Evolutionary conservation across 768 basidiomycete genomes (phyloP).

Genomic region (Amanita thiersii): DNA sequence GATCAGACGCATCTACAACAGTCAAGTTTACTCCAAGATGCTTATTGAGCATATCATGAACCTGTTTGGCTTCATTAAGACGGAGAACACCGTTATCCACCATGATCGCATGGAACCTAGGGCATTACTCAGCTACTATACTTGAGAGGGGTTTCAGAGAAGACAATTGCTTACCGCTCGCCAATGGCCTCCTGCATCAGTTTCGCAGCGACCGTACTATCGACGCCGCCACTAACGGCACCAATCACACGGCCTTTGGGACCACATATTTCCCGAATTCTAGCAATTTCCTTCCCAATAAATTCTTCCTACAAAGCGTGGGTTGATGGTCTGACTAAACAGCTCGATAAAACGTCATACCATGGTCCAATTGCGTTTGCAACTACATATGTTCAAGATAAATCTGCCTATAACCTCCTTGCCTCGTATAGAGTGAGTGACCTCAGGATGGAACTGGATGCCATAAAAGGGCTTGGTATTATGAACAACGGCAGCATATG

Average conservation of each 20-base stretch:
- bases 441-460: slow-evolving; percentile 98
- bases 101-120: slow-evolving; percentile 98
- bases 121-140: slow-evolving; percentile 2
- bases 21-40: slow-evolving; percentile 95
- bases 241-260: slow-evolving; percentile 94
- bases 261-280: slow-evolving; percentile 93
- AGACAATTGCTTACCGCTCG: slow-evolving; percentile 54
- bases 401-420: slow-evolving; percentile 86
- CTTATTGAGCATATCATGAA: slow-evolving; percentile 86
- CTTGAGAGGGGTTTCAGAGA: slow-evolving; percentile 3
- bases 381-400: slow-evolving; percentile 77
- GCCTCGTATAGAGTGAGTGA: slow-evolving; percentile 87
- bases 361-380: slow-evolving; percentile 89
- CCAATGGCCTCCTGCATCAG: slow-evolving; percentile 99
- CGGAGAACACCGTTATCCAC: slow-evolving; percentile 98
- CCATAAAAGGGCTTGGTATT: slow-evolving; percentile 85
- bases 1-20: slow-evolving; percentile 90
- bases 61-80: slow-evolving; percentile 83
- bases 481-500: slow-evolving; percentile 91
- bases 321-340: slow-evolving; percentile 7
- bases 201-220: slow-evolving; percentile 97
- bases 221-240: slow-evolving; percentile 95
- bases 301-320: slow-evolving; percentile 71
- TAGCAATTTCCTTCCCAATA: slow-evolving; percentile 90
- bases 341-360: slow-evolving; percentile 26